Conservation (phyloP, 352 stramenopile genomes). For the Aphanomyces stellatus region DNA sequence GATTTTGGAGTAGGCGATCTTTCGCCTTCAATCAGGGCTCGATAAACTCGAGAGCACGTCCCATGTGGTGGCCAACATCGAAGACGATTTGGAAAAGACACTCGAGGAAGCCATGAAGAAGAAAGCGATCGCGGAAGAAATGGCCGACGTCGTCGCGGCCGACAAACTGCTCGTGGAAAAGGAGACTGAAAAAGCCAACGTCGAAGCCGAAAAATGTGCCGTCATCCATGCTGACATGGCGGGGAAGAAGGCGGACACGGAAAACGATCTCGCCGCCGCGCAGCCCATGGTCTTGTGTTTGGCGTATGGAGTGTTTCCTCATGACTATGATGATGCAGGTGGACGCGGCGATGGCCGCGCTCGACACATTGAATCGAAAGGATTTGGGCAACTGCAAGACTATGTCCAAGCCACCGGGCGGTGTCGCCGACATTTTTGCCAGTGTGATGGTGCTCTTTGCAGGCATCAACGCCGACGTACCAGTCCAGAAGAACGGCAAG, state of each 20-base stretch:
- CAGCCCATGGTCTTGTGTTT: slow-evolving; percentile 40
- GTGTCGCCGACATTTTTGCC: slow-evolving; percentile 82
- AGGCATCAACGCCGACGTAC: slow-evolving; percentile 53
- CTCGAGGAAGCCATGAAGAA: slow-evolving; percentile 90
- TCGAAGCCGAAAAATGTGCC: slow-evolving; percentile 86
- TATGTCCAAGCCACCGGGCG: slow-evolving; percentile 84
- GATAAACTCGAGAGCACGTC: slow-evolving; percentile 86
- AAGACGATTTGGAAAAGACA: slow-evolving; percentile 85
- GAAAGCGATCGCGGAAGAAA: slow-evolving; percentile 87
- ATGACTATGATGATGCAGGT: slow-evolving; percentile 22
- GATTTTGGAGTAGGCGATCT: slow-evolving; percentile 61
- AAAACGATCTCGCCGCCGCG: slow-evolving; percentile 60
- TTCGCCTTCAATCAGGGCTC: slow-evolving; percentile 79
- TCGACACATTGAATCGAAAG: slow-evolving; percentile 87
- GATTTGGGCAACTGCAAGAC: slow-evolving; percentile 88
- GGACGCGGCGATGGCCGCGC: slow-evolving; percentile 77
- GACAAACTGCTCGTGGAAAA: slow-evolving; percentile 91
- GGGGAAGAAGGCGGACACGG: slow-evolving; percentile 80
- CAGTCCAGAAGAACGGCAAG: slow-evolving; percentile 90
- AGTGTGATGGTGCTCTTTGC: slow-evolving; percentile 71
- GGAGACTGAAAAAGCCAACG: slow-evolving; percentile 86
- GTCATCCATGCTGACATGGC: slow-evolving; percentile 89
- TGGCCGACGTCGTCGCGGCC: slow-evolving; percentile 81
- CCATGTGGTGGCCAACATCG: slow-evolving; percentile 86
- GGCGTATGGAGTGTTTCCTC: neutral